These are phyloP conservation scores for Bonia amplexicaulis DNA, from an alignment of 176 grass and related monocot species.

Conservation along the genomic window DNA sequence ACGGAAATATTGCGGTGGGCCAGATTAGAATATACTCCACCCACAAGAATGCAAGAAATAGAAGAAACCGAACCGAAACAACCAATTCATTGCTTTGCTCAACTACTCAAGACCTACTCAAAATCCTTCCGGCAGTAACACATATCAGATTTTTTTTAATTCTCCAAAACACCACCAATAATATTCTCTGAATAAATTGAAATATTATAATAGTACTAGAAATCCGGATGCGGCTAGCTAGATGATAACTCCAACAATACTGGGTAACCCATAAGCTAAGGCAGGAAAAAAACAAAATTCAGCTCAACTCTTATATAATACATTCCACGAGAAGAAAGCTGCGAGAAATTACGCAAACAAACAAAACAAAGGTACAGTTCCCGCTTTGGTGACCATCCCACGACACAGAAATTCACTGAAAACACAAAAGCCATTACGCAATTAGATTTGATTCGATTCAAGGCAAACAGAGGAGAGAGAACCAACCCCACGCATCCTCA, in stretches of 20 bases:
- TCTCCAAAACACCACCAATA: not conserved
- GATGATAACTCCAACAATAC: not conserved
- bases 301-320: not conserved
- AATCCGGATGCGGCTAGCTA: not conserved
- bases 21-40: conserved; percentile 36
- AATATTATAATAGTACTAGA: not conserved
- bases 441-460: not conserved
- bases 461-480: not conserved
- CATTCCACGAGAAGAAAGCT: not conserved
- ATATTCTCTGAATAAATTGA: not conserved
- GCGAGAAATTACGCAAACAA: not conserved
- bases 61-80: conserved; percentile 2
- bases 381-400: not conserved
- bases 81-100: not conserved
- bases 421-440: not conserved
- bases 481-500: not conserved
- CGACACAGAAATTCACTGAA: not conserved
- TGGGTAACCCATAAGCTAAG: not conserved
- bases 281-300: not conserved
- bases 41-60: conserved; percentile 17
- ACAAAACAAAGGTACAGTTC: not conserved
- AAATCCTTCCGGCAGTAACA: conserved; percentile 2
- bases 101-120: conserved; percentile 6
- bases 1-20: conserved; percentile 18
- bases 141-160: not conserved